Percentiles rank a stretch among this genome's conserved stretches.
phyloP scores from a whole-genome alignment of 495 filamentous ascomycete genomes.

The Hyaloscypha variabilis region DNA sequence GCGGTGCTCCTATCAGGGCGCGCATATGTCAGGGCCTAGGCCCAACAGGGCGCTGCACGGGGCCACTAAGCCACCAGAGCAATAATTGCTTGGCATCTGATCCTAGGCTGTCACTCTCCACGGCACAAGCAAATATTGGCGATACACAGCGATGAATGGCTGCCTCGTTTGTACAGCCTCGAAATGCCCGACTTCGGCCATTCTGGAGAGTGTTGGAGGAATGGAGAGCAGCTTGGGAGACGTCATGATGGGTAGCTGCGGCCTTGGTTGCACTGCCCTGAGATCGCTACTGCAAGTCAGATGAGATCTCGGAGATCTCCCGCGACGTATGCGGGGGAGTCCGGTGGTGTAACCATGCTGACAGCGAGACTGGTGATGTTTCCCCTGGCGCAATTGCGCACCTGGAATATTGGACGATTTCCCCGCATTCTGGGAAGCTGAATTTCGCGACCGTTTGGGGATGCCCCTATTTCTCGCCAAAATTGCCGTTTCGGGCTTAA shows the following conservation, averaged over 20 bases:
- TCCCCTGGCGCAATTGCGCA: background rate
- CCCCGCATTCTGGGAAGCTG: no score
- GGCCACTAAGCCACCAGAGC: background rate
- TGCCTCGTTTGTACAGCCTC: constrained; percentile 1
- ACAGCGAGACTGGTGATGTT: no score
- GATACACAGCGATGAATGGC: background rate
- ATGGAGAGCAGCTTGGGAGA: background rate
- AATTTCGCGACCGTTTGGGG: no score
- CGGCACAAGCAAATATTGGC: background rate
- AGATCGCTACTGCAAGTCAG: background rate
- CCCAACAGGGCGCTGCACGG: background rate
- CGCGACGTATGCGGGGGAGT: background rate
- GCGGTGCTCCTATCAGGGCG: background rate
- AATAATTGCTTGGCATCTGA: background rate
- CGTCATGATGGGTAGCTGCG: background rate
- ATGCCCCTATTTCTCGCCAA: no score
- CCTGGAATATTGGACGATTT: no score
- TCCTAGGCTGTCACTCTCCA: background rate
- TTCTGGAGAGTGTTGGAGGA: background rate
- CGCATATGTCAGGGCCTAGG: background rate
- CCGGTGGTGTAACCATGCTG: background rate
- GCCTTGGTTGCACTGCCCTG: background rate
- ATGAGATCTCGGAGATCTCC: background rate
- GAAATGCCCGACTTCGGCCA: background rate
- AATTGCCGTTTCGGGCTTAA: no score